phyloP scores from a whole-genome alignment of 768 basidiomycete genomes.

The Lactifluus subvellereus region DNA sequence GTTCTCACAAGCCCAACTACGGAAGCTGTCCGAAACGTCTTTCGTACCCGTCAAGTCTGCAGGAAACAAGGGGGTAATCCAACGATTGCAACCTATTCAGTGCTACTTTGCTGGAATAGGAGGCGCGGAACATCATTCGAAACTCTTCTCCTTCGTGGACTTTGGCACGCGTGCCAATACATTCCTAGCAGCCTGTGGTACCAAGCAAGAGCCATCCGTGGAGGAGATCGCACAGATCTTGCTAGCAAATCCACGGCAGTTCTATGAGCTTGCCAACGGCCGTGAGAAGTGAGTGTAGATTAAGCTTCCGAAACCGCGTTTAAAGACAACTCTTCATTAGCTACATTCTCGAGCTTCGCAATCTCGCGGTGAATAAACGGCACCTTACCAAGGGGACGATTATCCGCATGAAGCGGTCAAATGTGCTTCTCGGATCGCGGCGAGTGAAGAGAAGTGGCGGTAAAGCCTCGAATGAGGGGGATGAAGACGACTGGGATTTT shows the following conservation, averaged over 20 bases:
- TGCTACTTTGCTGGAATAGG: slow-evolving; percentile 61
- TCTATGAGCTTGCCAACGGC: slow-evolving; percentile 67
- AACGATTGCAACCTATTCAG: slow-evolving; percentile 47
- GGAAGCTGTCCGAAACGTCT: slow-evolving; percentile 46
- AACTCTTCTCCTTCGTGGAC: slow-evolving; percentile 83
- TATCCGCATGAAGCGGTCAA: slow-evolving; percentile 58
- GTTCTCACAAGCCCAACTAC: slow-evolving; percentile 52
- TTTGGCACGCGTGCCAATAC: slow-evolving; percentile 77
- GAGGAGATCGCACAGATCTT: slow-evolving; percentile 73
- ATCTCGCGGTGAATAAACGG: slow-evolving; percentile 70
- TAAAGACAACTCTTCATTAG: slow-evolving; percentile 35
- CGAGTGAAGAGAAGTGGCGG: slow-evolving; percentile 41
- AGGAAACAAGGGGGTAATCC: slow-evolving; percentile 27
- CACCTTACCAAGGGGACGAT: slow-evolving; percentile 48
- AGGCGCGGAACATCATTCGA: slow-evolving; percentile 61
- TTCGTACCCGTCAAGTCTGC: slow-evolving; percentile 58
- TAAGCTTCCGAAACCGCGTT: background rate
- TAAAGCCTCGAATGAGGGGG: slow-evolving; percentile 38
- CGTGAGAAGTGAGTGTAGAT: slow-evolving; percentile 50
- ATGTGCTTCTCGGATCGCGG: slow-evolving; percentile 71
- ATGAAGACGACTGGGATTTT: slow-evolving; percentile 71
- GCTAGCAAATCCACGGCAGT: slow-evolving; percentile 59
- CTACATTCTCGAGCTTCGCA: slow-evolving; percentile 75
- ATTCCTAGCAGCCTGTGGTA: slow-evolving; percentile 84
- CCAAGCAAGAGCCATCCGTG: slow-evolving; percentile 79